Percentiles rank a stretch among this genome's conserved stretches.
Conservation (phyloP, 2,329 filamentous ascomycete genomes). For the Ceratocystiopsis sp. region DNA sequence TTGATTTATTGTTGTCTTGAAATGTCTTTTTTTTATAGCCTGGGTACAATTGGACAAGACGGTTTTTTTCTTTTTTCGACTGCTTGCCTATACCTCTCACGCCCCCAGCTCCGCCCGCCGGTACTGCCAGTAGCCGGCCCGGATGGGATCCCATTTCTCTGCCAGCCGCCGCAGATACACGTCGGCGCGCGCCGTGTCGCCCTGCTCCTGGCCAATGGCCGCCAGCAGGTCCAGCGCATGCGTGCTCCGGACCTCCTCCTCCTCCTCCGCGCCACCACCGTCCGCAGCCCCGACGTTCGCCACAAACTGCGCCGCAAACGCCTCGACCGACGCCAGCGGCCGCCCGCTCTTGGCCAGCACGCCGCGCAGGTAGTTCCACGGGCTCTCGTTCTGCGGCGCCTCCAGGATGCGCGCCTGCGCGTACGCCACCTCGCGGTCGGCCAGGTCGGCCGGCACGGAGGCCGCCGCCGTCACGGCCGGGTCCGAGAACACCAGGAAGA, state of each 20-base stretch:
- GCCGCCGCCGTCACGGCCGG: slow-evolving; percentile 31
- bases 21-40: too few species aligned
- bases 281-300: slow-evolving; percentile 29
- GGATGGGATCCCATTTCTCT: slow-evolving; percentile 78
- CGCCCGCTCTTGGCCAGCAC: slow-evolving; percentile 51
- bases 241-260: slow-evolving; percentile 40
- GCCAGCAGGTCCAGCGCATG: slow-evolving; percentile 57
- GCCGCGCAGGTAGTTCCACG: slow-evolving; percentile 83
- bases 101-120: slow-evolving; percentile 29
- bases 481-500: slow-evolving; percentile 71
- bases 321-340: slow-evolving; percentile 24
- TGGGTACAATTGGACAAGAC: too few species aligned
- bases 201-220: slow-evolving; percentile 44
- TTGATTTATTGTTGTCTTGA: too few species aligned
- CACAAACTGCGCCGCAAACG: slow-evolving; percentile 34
- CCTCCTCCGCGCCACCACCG: slow-evolving; percentile 24
- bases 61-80: too few species aligned
- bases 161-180: slow-evolving; percentile 57
- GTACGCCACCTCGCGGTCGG: slow-evolving; percentile 61
- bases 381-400: slow-evolving; percentile 84
- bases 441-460: slow-evolving; percentile 40
- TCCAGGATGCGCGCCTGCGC: slow-evolving; percentile 54
- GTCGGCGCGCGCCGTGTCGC: slow-evolving; percentile 43
- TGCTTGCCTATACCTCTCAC: background rate
- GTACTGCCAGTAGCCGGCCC: slow-evolving; percentile 87